These are phyloP conservation scores for Amanita rimosa DNA, from an alignment of 768 basidiomycete genomes.

Conservation along the genomic window DNA sequence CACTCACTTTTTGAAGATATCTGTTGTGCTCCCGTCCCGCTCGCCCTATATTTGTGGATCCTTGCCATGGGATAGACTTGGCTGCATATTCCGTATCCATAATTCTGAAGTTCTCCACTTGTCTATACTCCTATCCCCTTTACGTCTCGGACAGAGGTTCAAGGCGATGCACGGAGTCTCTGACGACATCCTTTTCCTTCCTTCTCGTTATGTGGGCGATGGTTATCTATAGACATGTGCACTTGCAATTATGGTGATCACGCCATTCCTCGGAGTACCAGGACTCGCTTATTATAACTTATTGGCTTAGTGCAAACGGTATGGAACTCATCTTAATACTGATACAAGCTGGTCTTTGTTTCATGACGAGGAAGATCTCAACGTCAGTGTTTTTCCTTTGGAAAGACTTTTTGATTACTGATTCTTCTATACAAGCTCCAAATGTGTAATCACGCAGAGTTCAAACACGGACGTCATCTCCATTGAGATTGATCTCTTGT, in stretches of 20 bases:
- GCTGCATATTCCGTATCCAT: neutral
- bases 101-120: neutral
- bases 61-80: neutral
- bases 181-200: neutral
- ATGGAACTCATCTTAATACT: neutral
- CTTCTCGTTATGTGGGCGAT: neutral
- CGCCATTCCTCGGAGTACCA: neutral
- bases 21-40: neutral
- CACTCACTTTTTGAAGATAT: neutral
- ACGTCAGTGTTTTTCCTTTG: neutral
- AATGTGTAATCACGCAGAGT: no score
- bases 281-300: neutral
- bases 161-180: neutral
- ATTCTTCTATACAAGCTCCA: no score
- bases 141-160: neutral
- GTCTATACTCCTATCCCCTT: neutral
- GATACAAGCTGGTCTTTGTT: no score
- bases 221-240: neutral
- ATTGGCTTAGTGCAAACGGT: neutral
- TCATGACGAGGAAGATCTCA: neutral
- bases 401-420: neutral
- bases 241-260: neutral
- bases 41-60: no score
- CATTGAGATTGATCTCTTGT: no score
- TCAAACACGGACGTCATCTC: no score